phyloP scores from a whole-genome alignment of 305 asterid genomes.

The Fraxinus angustifolia region DNA sequence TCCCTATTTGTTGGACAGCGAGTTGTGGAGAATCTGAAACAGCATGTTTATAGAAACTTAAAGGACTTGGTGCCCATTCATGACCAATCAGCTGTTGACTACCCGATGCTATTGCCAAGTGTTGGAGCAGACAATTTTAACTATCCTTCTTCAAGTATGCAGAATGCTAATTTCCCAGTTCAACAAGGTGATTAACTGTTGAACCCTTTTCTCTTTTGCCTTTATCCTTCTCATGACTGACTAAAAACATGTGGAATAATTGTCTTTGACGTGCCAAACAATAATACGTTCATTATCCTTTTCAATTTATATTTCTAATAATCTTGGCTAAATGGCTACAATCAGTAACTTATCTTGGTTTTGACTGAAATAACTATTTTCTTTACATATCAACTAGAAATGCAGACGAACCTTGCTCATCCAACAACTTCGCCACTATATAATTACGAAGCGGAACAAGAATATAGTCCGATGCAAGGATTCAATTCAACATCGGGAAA shows the following conservation, averaged over 20 bases:
- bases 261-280: not conserved
- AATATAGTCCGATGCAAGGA: slow-evolving; percentile 32
- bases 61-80: slow-evolving; percentile 36
- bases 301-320: not conserved
- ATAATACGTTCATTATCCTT: not conserved
- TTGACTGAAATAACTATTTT: not conserved
- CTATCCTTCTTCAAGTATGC: slow-evolving; percentile 32
- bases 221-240: not conserved
- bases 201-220: not conserved
- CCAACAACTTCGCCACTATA: slow-evolving; percentile 29
- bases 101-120: slow-evolving; percentile 38
- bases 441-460: slow-evolving; percentile 30
- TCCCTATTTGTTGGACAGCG: slow-evolving; percentile 38
- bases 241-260: not conserved
- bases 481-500: slow-evolving; percentile 36
- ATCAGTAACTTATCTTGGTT: not conserved
- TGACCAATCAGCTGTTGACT: slow-evolving; percentile 33
- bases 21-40: slow-evolving; percentile 54
- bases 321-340: not conserved
- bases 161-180: slow-evolving; percentile 31
- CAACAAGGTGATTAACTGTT: slow-evolving; percentile 45
- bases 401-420: slow-evolving; percentile 29
- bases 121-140: slow-evolving; percentile 29
- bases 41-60: slow-evolving; percentile 42
- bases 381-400: slow-evolving; percentile 39